Conservation (phyloP, 768 basidiomycete species). For the Rossbeevera mucosa region DNA sequence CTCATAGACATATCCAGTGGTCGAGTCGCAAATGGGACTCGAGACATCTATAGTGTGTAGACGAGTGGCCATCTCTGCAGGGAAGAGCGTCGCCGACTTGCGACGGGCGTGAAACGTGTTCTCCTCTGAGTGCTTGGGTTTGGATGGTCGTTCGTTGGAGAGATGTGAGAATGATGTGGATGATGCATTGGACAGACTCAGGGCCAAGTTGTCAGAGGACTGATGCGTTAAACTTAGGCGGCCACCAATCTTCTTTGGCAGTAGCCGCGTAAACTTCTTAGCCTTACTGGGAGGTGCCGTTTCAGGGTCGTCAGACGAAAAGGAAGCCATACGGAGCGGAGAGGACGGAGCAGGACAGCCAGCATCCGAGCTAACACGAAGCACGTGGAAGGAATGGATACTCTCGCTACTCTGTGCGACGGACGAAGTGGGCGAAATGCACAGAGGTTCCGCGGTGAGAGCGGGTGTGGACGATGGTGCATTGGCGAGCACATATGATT, state of each 20-base stretch:
- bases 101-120: slow-evolving; percentile 35
- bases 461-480: slow-evolving; percentile 26
- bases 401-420: slow-evolving; percentile 26
- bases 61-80: slow-evolving; percentile 24
- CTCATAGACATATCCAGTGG: slow-evolving; percentile 25
- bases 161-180: slow-evolving; percentile 25
- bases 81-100: slow-evolving; percentile 33
- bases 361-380: slow-evolving; percentile 18
- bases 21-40: slow-evolving; percentile 18
- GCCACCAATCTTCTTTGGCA: slow-evolving; percentile 32
- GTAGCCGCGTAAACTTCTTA: slow-evolving; percentile 25
- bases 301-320: slow-evolving; percentile 21
- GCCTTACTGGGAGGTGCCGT: slow-evolving; percentile 19
- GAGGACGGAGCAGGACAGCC: slow-evolving; percentile 24
- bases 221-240: slow-evolving; percentile 26
- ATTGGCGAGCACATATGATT: slow-evolving; percentile 22
- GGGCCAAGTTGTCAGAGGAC: slow-evolving; percentile 24
- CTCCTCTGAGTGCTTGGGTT: slow-evolving; percentile 26
- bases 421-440: slow-evolving; percentile 26
- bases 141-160: slow-evolving; percentile 22
- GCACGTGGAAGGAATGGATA: slow-evolving; percentile 17
- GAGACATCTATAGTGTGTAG: slow-evolving; percentile 31
- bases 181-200: slow-evolving; percentile 23
- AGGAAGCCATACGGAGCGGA: slow-evolving; percentile 23
- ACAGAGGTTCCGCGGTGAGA: slow-evolving; percentile 25